phyloP scores from a whole-genome alignment of 108 stramenopile genomes.

The Fistulifera pelliculosa region DNA sequence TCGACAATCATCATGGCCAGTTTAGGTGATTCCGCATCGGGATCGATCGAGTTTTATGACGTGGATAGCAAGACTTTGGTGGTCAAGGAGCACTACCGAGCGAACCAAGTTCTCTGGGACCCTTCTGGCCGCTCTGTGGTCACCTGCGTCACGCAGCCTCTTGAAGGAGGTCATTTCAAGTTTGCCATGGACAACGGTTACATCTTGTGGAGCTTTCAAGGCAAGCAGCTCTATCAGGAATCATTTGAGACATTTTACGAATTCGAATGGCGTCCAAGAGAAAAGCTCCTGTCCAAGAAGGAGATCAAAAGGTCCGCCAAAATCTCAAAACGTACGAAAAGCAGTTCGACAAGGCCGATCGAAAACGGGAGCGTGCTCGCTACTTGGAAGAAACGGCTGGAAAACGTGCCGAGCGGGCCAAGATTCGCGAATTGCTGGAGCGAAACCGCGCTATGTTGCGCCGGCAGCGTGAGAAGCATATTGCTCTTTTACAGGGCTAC shows the following conservation, averaged over 20 bases:
- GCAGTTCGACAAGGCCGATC: slow-evolving; percentile 93
- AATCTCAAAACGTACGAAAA: slow-evolving; percentile 96
- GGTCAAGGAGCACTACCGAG: slow-evolving; percentile 90
- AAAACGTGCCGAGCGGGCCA: slow-evolving; percentile 63
- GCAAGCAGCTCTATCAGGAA: slow-evolving; percentile 73
- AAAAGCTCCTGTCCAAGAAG: slow-evolving; percentile 68
- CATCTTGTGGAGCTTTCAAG: slow-evolving; percentile 93
- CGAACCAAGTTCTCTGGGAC: slow-evolving; percentile 92
- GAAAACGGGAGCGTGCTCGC: slow-evolving; percentile 65
- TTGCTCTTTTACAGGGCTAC: slow-evolving; percentile 67
- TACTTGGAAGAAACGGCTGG: slow-evolving; percentile 82
- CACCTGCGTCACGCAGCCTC: slow-evolving; percentile 85
- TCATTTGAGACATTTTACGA: slow-evolving; percentile 93
- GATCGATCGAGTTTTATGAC: slow-evolving; percentile 91
- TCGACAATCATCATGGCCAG: slow-evolving; percentile 80
- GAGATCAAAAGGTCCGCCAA: slow-evolving; percentile 78
- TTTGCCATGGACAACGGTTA: slow-evolving; percentile 97
- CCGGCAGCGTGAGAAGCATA: slow-evolving; percentile 51
- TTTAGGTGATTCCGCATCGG: slow-evolving; percentile 83
- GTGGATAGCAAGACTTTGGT: slow-evolving; percentile 74
- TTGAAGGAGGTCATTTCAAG: slow-evolving; percentile 91
- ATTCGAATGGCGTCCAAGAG: slow-evolving; percentile 92
- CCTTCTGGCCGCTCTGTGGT: slow-evolving; percentile 87
- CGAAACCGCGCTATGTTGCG: slow-evolving; percentile 45
- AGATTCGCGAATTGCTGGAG: slow-evolving; percentile 54